Evolutionary conservation across 371 early-diverging fungal genomes (phyloP), one percentile per base, ranked within the genome.

Genomic region (Mucor circinelloides): DNA sequence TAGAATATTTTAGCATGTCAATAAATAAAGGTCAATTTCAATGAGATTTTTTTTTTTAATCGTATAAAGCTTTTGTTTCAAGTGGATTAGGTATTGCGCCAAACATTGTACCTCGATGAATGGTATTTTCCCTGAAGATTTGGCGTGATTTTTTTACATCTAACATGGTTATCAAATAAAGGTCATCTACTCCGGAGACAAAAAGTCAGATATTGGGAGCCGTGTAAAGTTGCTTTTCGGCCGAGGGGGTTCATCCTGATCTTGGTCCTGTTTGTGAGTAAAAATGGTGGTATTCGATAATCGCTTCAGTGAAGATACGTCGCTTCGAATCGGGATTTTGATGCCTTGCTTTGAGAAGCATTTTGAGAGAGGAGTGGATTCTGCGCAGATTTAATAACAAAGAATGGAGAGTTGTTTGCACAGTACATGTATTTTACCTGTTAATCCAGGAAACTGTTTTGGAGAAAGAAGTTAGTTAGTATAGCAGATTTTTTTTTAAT

Each of bases 271-370:
- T 0, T 25, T 23, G 12, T 23, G 25, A 13, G 25, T 3, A 25
- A 50, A 50, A 23, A 50, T 50, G 50, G 50, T 12, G 21, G n/a
- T n/a, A 23, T 50, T 50, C 9, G 50, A 9, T 23, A 50, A 23
- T 25, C 50, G 50, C 9, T 50, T 50, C 0, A 50, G 21, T 3
- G 50, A 50, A 12, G 50, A 50, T 50, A 23, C 10, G 50, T 62
- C 68, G 15, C 36, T 84, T 23, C 89, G 80, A 55, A 91, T 87
- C 15, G 89, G 85, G 46, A 89, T 89, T 64, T 87, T 85, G 27
- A 89, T 79, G 2, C 90, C 89, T 70, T 90, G 89, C 52, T 78
- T 79, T 23, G 89, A 86, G 71, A 91, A 90, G 63, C 85, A 83
- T 68, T 83, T 85, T 13, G 90, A 90, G 0, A 91, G 74, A 9